Conservation (phyloP, 805 yeast genomes). For the Kuraishia piskuri region DNA sequence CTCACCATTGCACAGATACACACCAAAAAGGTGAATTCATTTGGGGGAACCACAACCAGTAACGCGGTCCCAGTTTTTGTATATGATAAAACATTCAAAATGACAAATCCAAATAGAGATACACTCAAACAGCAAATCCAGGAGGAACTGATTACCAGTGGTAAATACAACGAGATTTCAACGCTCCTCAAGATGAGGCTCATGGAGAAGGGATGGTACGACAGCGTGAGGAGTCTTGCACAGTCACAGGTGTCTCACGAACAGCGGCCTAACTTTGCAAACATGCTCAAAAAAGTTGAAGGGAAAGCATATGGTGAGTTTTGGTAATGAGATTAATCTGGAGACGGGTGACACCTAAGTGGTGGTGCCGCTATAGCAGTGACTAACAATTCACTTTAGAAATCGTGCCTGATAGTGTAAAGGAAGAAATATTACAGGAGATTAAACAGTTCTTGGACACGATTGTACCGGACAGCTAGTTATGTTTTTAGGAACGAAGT, state of each 20-base stretch:
- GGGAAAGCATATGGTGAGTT: constrained; percentile 54
- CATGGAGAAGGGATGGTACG: constrained; percentile 81
- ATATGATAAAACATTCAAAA: constrained; percentile 2
- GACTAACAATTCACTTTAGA: constrained; percentile 13
- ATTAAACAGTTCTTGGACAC: constrained; percentile 52
- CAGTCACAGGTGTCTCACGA: constrained; percentile 22
- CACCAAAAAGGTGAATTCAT: neutral
- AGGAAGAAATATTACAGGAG: constrained; percentile 46
- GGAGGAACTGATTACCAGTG: constrained; percentile 62
- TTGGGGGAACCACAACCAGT: neutral
- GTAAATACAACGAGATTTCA: constrained; percentile 73
- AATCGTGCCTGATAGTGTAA: constrained; percentile 61
- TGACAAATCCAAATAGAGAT: constrained; percentile 10
- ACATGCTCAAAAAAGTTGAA: constrained; percentile 42
- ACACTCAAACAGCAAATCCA: constrained; percentile 54
- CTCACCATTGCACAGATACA: neutral
- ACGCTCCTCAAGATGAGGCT: constrained; percentile 54
- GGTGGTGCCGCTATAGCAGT: neutral
- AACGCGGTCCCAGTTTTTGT: neutral
- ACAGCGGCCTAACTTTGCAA: constrained; percentile 41
- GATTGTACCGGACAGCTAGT: constrained; percentile 24
- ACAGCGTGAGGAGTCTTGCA: constrained; percentile 40
- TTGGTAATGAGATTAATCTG: neutral
- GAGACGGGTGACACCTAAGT: too few species aligned
- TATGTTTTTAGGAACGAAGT: neutral